phyloP scores from a whole-genome alignment of 768 basidiomycete species.

The Podaxis carcinomalis region DNA sequence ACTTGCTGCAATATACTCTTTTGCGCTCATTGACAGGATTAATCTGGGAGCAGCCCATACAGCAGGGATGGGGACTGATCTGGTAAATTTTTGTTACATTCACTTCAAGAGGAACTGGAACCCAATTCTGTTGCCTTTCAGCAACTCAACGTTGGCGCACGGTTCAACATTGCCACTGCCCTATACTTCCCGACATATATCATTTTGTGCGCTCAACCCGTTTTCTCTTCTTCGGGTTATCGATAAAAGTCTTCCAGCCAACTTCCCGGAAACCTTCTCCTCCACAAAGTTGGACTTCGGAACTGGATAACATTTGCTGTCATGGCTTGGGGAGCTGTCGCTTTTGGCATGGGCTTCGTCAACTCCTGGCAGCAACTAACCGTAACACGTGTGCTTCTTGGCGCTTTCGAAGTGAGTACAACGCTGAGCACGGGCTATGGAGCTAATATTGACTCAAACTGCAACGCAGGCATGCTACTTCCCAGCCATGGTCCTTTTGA shows the following conservation, averaged over 20 bases:
- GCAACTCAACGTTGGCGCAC: slow-evolving; percentile 19
- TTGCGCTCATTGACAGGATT: slow-evolving; percentile 30
- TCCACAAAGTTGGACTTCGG: slow-evolving; percentile 22
- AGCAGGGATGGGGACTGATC: slow-evolving; percentile 32
- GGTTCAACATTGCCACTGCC: slow-evolving; percentile 22
- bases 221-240: neutral
- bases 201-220: slow-evolving; percentile 15
- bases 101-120: neutral
- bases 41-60: slow-evolving; percentile 31
- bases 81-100: slow-evolving; percentile 20
- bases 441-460: neutral
- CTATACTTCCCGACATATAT: slow-evolving; percentile 26
- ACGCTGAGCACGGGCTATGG: no score
- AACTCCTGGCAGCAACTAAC: slow-evolving; percentile 24
- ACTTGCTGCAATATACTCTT: slow-evolving; percentile 29
- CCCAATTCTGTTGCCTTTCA: neutral
- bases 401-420: slow-evolving; percentile 25
- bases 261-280: slow-evolving; percentile 26
- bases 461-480: slow-evolving; percentile 12
- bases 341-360: slow-evolving; percentile 30
- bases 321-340: slow-evolving; percentile 25
- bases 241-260: slow-evolving; percentile 19
- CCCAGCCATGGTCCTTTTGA: slow-evolving; percentile 13
- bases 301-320: slow-evolving; percentile 25
- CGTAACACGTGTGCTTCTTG: slow-evolving; percentile 24